A percentile compares a stretch with the other conserved stretches of the same genome.
phyloP scores from a whole-genome alignment of 164 flowering plant species.

The Malania oleifera region DNA sequence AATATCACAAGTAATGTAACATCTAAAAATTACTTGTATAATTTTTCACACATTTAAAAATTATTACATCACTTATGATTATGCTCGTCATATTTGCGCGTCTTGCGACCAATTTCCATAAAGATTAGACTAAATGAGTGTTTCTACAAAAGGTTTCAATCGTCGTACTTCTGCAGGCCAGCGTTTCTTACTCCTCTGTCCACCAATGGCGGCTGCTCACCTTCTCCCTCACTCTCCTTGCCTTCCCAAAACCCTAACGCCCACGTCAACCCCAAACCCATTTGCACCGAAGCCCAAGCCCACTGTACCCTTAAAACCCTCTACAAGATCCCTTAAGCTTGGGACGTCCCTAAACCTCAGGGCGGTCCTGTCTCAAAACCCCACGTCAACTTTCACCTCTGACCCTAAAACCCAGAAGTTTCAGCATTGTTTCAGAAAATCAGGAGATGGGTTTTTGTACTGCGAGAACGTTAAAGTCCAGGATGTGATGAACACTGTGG shows the following conservation, averaged over 20 bases:
- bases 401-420: conserved; percentile 26
- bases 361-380: conserved; percentile 38
- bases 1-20: no score
- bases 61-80: no score
- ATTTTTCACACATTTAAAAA: no score
- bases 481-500: conserved; percentile 63
- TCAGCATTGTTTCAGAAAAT: conserved; percentile 77
- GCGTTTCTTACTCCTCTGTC: no score
- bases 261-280: conserved; percentile 15
- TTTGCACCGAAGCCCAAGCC: conserved; percentile 3
- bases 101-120: no score
- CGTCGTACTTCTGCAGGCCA: no score
- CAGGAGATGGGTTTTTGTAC: conserved; percentile 68
- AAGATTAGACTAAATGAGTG: no score
- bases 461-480: conserved; percentile 74
- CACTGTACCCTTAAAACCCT: conserved; percentile 15
- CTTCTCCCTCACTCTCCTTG: conserved; percentile 29
- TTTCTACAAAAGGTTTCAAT: no score
- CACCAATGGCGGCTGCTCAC: conserved; percentile 53
- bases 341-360: conserved; percentile 23
- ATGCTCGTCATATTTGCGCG: no score
- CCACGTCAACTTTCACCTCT: conserved; percentile 11
- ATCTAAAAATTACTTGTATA: no score
- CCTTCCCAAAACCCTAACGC: conserved; percentile 26
- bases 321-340: conserved; percentile 12